Evolutionary conservation across 2,329 filamentous ascomycete genomes (phyloP).

Genomic region (Hypoxylon sp.): DNA sequence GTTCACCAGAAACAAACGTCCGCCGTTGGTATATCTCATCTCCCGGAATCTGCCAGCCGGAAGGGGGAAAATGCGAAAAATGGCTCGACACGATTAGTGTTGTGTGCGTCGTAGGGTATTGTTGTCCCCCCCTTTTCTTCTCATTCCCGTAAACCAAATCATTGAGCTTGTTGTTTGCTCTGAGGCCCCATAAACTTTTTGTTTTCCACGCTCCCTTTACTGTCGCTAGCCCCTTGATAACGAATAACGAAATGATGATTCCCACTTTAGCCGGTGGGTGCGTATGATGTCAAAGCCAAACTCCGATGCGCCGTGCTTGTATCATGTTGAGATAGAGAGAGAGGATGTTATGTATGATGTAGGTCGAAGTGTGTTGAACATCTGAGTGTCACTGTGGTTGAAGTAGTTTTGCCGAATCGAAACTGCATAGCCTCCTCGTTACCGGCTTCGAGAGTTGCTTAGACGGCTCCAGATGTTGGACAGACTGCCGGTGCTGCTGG

Average conservation of each 20-base stretch:
- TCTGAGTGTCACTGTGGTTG: not conserved
- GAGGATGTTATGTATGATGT: constrained; percentile 17
- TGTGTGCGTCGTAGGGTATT: constrained; percentile 20
- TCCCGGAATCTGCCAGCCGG: constrained; percentile 44
- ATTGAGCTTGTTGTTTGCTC: constrained; percentile 42
- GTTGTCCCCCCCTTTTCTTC: constrained; percentile 7
- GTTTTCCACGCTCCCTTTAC: not conserved
- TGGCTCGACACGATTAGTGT: constrained; percentile 8
- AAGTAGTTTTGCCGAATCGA: not conserved
- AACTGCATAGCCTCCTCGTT: constrained; percentile 19
- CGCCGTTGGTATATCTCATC: constrained; percentile 22
- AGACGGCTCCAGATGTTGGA: constrained; percentile 51
- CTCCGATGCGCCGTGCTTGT: constrained; percentile 33
- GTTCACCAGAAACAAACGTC: constrained; percentile 58
- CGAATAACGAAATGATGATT: not conserved
- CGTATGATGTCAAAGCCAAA: constrained; percentile 10
- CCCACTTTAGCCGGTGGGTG: not conserved
- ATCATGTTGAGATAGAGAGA: constrained; percentile 18
- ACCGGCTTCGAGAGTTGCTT: constrained; percentile 44
- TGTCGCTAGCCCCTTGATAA: not conserved
- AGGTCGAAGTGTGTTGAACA: constrained; percentile 9
- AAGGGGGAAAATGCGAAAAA: not conserved
- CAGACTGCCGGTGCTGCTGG: constrained; percentile 43
- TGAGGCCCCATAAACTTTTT: constrained; percentile 43
- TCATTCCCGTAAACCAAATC: constrained; percentile 23